Evolutionary conservation across 345 rosid genomes (phyloP).

Genomic region (Gossypium australe): DNA sequence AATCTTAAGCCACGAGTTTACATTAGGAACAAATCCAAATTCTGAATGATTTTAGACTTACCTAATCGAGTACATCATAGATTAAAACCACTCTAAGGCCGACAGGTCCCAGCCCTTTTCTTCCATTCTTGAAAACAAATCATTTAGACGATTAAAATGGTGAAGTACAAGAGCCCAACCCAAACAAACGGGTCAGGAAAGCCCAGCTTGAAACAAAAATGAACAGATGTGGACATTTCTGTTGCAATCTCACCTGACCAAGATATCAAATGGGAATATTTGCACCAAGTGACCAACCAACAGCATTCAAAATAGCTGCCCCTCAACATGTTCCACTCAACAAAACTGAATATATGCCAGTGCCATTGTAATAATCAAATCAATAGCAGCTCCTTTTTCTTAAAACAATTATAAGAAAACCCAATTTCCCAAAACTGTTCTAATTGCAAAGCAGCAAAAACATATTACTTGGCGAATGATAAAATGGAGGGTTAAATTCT

Average conservation of each 20-base stretch:
- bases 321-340: conserved; percentile 42
- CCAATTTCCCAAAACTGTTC: no score
- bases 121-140: neutral
- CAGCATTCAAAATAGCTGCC: conserved; percentile 78
- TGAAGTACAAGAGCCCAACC: neutral
- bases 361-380: neutral
- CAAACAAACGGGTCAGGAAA: neutral
- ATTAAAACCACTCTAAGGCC: no score
- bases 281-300: conserved; percentile 93
- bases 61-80: neutral
- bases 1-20: neutral
- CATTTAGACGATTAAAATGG: neutral
- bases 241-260: conserved; percentile 51
- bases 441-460: no score
- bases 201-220: no score
- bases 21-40: neutral
- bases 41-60: neutral
- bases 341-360: no score
- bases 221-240: neutral
- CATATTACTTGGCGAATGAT: no score
- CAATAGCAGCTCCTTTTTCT: no score
- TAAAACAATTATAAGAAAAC: no score
- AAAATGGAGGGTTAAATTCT: no score
- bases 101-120: neutral
- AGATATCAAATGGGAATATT: conserved; percentile 80